Base-by-base conservation (phyloP, 2,329 filamentous ascomycete species). In the Ustilaginoidea virens region DNA sequence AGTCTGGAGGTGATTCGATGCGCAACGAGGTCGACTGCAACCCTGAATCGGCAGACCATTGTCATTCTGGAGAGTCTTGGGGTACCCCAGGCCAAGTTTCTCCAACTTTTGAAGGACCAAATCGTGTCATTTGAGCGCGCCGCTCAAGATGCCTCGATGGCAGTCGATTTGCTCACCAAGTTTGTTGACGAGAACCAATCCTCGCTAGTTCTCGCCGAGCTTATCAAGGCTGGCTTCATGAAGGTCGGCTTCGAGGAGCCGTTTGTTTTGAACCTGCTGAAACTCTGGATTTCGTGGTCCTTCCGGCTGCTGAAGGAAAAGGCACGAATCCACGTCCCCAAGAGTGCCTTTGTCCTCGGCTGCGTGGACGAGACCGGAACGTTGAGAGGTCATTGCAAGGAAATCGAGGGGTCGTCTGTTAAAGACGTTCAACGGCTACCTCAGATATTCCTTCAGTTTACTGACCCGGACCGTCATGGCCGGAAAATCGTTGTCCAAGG, bases 301-400 rank as follows among this genome's bases (percentile, higher is more conserved):
- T 69, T 93, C 39, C 93, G 92, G 45, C 68, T 79, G 9, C 65
- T 98, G 12, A 94, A 93, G 41, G 85, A 96, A 40, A 96, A 94
- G 42, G 85, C 87, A 0, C 77, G 79, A 17, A 82, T 98, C 24
- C 64, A 74, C 2, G 67, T 98, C 7, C 74, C 83, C 5, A 56
- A 87, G 33, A 85, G 87, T 1, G 86, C 85, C 1, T 92, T 92
- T 45, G 63, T 96, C 0, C 67, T 96, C 5, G 90, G 87, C 3
- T 85, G 81, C 36, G 71, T 87, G 5, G 90, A 98, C 39, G 90
- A 98, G 51, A 87, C 80, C 0, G 66, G 60, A 1, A 78, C 66
- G 0, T 55, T 98, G 7, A 65, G 71, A 35, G 90, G 90, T 0
- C 73, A 92, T 43, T 71, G 58, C 18, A 51, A 62, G n/a, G 43